Percentiles rank a stretch among this genome's conserved stretches.
phyloP scores from a whole-genome alignment of 306 rosid genomes.

The Malus orientalis region DNA sequence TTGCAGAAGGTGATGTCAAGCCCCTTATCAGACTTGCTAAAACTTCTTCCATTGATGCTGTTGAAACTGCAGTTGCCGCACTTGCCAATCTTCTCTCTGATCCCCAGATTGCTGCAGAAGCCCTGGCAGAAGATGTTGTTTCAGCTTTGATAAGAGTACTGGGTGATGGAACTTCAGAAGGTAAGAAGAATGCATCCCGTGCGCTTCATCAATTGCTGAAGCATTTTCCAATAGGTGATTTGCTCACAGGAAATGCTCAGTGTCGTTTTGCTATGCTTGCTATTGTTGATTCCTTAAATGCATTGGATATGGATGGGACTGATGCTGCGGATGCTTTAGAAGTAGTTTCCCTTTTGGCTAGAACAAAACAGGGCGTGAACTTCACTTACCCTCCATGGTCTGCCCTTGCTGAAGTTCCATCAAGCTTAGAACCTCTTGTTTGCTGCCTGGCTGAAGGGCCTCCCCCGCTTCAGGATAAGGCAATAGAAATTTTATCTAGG shows the following conservation, averaged over 20 bases:
- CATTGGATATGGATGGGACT: slow-evolving; percentile 49
- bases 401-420: slow-evolving; percentile 59
- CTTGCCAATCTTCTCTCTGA: slow-evolving; percentile 90
- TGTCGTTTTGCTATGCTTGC: slow-evolving; percentile 66
- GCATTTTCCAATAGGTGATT: slow-evolving; percentile 69
- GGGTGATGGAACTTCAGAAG: slow-evolving; percentile 73
- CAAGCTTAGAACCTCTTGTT: slow-evolving; percentile 65
- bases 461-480: slow-evolving; percentile 71
- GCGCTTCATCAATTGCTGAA: slow-evolving; percentile 80
- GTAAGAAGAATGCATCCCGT: slow-evolving; percentile 80
- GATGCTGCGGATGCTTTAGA: slow-evolving; percentile 80
- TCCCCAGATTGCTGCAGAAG: slow-evolving; percentile 72
- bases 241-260: slow-evolving; percentile 68
- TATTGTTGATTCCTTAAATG: slow-evolving; percentile 64
- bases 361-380: slow-evolving; percentile 61
- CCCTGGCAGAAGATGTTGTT: slow-evolving; percentile 71
- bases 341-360: slow-evolving; percentile 62
- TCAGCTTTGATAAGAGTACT: slow-evolving; percentile 75
- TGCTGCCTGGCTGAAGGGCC: slow-evolving; percentile 82
- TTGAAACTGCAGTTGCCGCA: slow-evolving; percentile 91
- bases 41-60: slow-evolving; percentile 76
- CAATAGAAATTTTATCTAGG: slow-evolving; percentile 77
- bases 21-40: slow-evolving; percentile 88
- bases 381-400: slow-evolving; percentile 51
- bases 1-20: slow-evolving; percentile 71